Evolutionary conservation across 139 green algal genomes (phyloP), one percentile per base, ranked within the genome.

Genomic region (Cymbomonas tetramitiformis): DNA sequence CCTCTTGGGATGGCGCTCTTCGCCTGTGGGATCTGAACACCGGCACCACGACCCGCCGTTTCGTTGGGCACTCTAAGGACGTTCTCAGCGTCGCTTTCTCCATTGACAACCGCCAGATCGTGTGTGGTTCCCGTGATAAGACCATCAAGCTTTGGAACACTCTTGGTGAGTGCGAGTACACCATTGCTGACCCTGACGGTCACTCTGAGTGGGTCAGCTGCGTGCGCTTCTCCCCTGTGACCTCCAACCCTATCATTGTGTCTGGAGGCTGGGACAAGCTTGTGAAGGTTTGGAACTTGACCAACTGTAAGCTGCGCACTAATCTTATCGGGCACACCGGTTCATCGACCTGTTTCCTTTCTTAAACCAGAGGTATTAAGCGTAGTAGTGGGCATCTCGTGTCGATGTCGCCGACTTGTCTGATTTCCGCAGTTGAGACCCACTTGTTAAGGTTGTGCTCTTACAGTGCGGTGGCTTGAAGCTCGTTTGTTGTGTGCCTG

Each of bases 81-180:
- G 92, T 99, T 21, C 81, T 99, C 52, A 90, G 76, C 59, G 91
- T 99, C 0, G 92, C 92, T 38, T 97, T 99, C 85, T 94, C 81
- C 40, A 84, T 93, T n/a, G 92, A 99, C 82, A 97, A 99, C 85
- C 77, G 91, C 59, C 83, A 97, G 89, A 99, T 99, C 66, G 87
- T 99, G 62, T 95, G 84, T 21, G 91, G 85, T 44, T 87, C 86
- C 5, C 83, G 89, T 36, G 87, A 95, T 79, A 92, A 86, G 76
- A 93, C 83, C 53, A 95, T 97, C 81, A 89, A 89, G 76, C 82
- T 95, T 67, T 97, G 89, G 87, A 95, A 96, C 84, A 96, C 88
- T 25, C 74, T 96, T 46, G 91, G 88, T 48, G 91, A 99, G 85
- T 99, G 91, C 86, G 97, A 99, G 81, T 96, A 94, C 87, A 96